These are phyloP conservation scores for Sclerotinia sclerotiorum DNA, from an alignment of 2,329 filamentous ascomycete species.

Conservation along the genomic window DNA sequence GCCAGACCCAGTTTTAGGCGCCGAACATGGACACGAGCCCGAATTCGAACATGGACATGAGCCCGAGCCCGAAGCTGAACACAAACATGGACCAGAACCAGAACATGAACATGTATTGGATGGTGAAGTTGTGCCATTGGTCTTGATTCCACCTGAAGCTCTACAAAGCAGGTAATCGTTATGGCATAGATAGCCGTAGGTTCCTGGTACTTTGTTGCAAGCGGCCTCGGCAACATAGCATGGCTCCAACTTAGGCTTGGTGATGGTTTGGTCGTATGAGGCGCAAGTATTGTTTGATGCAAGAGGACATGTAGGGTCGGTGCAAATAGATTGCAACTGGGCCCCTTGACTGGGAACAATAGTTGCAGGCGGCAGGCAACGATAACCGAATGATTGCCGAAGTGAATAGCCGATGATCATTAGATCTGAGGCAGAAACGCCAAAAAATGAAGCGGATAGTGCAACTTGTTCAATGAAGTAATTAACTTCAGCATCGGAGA, in stretches of 20 bases:
- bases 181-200: background rate
- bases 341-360: constrained; percentile 48
- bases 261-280: constrained; percentile 42
- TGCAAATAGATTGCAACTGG: constrained; percentile 58
- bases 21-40: background rate
- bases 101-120: background rate
- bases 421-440: constrained; percentile 55
- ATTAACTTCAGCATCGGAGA: constrained; percentile 50
- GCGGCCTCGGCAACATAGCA: background rate
- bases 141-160: background rate
- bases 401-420: constrained; percentile 50
- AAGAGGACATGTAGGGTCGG: constrained; percentile 50
- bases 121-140: background rate
- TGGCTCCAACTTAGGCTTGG: constrained; percentile 17
- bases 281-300: constrained; percentile 49
- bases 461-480: constrained; percentile 63
- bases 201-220: background rate
- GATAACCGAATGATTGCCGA: constrained; percentile 51
- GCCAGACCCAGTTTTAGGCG: background rate
- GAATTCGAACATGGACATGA: background rate
- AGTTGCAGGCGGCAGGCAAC: constrained; percentile 49
- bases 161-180: background rate
- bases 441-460: constrained; percentile 56
- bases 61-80: background rate
- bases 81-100: background rate